Percentiles rank a stretch among this genome's conserved stretches.
phyloP scores from a whole-genome alignment of 1,284 basidiomycete species.

The Rhodofomes roseus region DNA sequence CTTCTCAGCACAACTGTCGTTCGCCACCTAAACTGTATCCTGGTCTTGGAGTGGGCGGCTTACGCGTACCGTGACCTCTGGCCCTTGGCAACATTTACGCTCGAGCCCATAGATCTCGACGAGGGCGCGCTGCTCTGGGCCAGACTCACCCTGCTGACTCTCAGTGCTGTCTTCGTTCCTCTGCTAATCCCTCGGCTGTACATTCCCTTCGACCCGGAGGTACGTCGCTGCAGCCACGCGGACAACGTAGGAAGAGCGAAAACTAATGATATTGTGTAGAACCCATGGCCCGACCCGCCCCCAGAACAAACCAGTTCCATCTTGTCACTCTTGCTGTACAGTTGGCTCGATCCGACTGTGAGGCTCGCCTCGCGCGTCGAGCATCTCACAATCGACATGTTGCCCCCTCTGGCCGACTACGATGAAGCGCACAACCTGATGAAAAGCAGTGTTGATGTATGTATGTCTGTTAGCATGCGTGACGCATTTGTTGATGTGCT shows the following conservation, averaged over 20 bases:
- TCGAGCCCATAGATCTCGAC: constrained; percentile 34
- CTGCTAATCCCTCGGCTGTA: constrained; percentile 29
- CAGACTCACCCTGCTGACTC: constrained; percentile 33
- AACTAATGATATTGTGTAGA: too few species aligned
- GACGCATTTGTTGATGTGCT: not conserved
- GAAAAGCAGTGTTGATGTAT: constrained; percentile 29
- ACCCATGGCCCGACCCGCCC: constrained; percentile 18
- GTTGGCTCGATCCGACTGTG: constrained; percentile 31
- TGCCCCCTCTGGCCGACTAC: constrained; percentile 46
- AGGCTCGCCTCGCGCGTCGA: constrained; percentile 24
- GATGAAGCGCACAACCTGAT: constrained; percentile 40
- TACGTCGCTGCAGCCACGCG: constrained; percentile 13
- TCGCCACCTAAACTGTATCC: constrained; percentile 15
- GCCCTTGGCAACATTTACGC: constrained; percentile 53
- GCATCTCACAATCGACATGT: constrained; percentile 28
- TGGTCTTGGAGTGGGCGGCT: constrained; percentile 16
- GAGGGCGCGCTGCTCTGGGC: constrained; percentile 29
- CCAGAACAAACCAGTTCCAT: constrained; percentile 36
- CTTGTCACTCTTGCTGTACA: constrained; percentile 26
- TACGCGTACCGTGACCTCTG: constrained; percentile 64
- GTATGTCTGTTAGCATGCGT: not conserved
- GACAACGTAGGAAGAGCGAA: not conserved
- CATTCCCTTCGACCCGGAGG: constrained; percentile 22
- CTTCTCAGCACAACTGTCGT: constrained; percentile 10
- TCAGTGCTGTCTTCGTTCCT: constrained; percentile 44